Evolutionary conservation across 805 yeast genomes (phyloP).

Genomic region (Candida nonsorbophila): DNA sequence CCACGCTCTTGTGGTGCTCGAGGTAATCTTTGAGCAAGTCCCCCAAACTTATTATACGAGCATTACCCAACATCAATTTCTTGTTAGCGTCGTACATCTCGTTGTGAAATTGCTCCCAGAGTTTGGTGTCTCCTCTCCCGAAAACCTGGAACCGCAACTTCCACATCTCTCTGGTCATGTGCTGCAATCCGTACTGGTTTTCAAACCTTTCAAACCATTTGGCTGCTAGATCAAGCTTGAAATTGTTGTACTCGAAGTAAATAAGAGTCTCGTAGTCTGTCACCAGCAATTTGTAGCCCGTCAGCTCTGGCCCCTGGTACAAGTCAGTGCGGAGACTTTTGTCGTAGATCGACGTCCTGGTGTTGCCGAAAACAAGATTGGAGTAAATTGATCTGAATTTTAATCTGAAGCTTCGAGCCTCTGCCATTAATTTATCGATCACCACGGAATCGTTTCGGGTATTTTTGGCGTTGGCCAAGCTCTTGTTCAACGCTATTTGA

Average conservation of each 20-base stretch:
- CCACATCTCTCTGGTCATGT: slow-evolving; percentile 33
- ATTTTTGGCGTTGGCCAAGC: slow-evolving; percentile 6
- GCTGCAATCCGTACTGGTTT: slow-evolving; percentile 11
- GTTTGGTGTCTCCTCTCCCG: slow-evolving; percentile 25
- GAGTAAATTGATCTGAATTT: slow-evolving; percentile 19
- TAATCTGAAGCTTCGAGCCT: slow-evolving; percentile 10
- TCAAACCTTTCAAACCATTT: slow-evolving; percentile 34
- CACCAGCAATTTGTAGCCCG: slow-evolving; percentile 12
- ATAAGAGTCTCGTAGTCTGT: slow-evolving; percentile 36
- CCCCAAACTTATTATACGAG: too few species aligned
- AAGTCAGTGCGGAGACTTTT: slow-evolving; percentile 10
- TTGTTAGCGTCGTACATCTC: slow-evolving; percentile 10
- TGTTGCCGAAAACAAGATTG: slow-evolving; percentile 15
- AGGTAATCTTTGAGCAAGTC: slow-evolving; percentile 5
- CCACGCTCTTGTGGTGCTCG: slow-evolving; percentile 7
- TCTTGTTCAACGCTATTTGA: slow-evolving; percentile 12
- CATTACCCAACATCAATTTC: slow-evolving; percentile 5
- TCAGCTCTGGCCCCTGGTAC: slow-evolving; percentile 6
- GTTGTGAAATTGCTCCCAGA: slow-evolving; percentile 21
- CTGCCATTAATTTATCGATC: slow-evolving; percentile 4
- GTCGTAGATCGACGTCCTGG: slow-evolving; percentile 14
- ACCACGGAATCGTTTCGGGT: not conserved
- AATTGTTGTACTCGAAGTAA: slow-evolving; percentile 25
- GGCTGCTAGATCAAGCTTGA: slow-evolving; percentile 35
- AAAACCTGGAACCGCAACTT: slow-evolving; percentile 23